Evolutionary conservation across 768 basidiomycete species (phyloP), one percentile per base, ranked within the genome.

Genomic region (Russula emetica): DNA sequence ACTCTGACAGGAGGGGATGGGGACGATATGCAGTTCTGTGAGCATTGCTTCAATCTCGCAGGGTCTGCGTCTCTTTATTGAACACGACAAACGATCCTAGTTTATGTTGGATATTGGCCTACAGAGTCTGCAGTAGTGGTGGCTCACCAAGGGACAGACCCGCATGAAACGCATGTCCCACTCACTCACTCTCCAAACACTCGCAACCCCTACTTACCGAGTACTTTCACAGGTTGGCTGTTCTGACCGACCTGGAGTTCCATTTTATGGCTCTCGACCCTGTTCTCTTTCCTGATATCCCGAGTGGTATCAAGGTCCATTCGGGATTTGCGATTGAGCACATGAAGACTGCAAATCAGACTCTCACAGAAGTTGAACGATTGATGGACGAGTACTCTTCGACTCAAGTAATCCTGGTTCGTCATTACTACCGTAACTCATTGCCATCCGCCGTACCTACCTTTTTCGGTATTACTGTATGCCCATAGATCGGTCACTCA

Each of bases 1-100:
- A 76, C 77, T 22, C 36, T 71, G 51, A 72, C 76, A n/a, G 83
- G 83, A 16, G 84, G 84, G 0, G 78, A 84, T 67, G 83, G 81
- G 2, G 70, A 78, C 28, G 72, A 50, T 13, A 70, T 78, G n/a
- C 83, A 83, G 66, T 76, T 76, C 38, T 84, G 83, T 83, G 65
- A 62, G 75, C 66, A 40, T 28, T 26, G 0, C n/a, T 28, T 30
- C 16, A 20, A 47, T 53, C 24, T 11, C 18, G 14, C 18, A 8
- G 22, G 11, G 36, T 22, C 14, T 14, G 7, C 16, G n/a, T 42
- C 34, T 36, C 6, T 16, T 44, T 42, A 42, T 45, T 45, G 44
- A 14, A 38, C 61, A 5, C 4, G 20, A 60, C 38, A 16, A n/a
- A 62, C 2, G 3, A 56, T 56, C 14, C 14, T 52, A 69, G 67